Conservation (phyloP, 352 stramenopile species). For the Pythium vanterpoolii region DNA sequence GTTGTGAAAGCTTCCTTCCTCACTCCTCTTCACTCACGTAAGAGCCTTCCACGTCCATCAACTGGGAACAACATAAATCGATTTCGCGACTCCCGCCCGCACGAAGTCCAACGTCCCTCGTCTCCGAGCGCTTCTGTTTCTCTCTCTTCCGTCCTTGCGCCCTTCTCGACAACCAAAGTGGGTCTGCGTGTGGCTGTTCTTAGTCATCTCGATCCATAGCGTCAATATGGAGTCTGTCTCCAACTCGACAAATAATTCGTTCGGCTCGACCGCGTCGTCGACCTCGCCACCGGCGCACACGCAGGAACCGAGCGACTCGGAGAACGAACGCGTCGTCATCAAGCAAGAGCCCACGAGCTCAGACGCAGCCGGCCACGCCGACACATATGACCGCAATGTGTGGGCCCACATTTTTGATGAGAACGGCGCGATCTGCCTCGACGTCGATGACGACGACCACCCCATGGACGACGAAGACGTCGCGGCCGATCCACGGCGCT, state of each 20-base stretch:
- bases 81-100: neutral
- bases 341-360: constrained; percentile 14
- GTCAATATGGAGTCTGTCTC: constrained; percentile 10
- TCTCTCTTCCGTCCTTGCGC: neutral
- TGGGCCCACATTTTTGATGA: constrained; percentile 42
- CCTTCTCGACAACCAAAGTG: no score
- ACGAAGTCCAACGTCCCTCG: neutral
- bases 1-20: neutral
- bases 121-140: neutral
- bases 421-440: constrained; percentile 22
- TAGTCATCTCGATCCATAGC: neutral
- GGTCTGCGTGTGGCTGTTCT: neutral
- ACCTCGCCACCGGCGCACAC: neutral
- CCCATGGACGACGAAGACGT: constrained; percentile 25
- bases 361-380: neutral
- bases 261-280: constrained; percentile 16
- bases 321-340: neutral
- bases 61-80: neutral
- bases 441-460: constrained; percentile 30
- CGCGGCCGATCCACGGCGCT: constrained; percentile 9
- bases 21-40: neutral
- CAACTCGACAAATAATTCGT: constrained; percentile 11
- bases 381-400: constrained; percentile 26
- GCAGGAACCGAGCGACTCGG: neutral
- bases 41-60: neutral